phyloP scores from a whole-genome alignment of 176 grass and related monocot genomes.

The Chloris gayana region DNA sequence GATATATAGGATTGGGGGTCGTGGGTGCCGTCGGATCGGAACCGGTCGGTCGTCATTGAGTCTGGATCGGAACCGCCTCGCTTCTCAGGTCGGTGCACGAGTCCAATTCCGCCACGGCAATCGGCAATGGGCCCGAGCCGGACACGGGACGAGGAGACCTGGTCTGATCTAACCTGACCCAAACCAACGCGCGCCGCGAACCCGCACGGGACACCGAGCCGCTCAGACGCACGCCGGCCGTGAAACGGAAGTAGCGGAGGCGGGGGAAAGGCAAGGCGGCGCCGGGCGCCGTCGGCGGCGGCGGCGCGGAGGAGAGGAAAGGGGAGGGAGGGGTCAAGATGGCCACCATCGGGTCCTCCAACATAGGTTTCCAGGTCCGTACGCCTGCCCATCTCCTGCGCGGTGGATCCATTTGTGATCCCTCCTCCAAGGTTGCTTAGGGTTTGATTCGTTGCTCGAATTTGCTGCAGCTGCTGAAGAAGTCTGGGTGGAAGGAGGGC shows the following conservation, averaged over 20 bases:
- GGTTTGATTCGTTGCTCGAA: slow-evolving; percentile 41
- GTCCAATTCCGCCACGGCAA: slow-evolving; percentile 18
- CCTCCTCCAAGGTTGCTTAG: slow-evolving; percentile 17
- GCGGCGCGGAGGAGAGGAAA: slow-evolving; percentile 1
- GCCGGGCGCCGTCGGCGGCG: slow-evolving; percentile 7
- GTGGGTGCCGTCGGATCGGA: not conserved
- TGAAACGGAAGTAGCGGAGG: not conserved
- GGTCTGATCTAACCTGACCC: not conserved
- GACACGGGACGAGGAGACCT: not conserved
- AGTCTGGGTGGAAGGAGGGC: slow-evolving; percentile 93
- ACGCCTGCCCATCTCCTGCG: not conserved
- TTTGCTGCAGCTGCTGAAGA: slow-evolving; percentile 77
- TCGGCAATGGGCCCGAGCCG: not conserved
- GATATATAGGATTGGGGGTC: not conserved
- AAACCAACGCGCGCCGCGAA: not conserved
- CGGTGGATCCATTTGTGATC: not conserved
- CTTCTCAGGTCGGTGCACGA: slow-evolving; percentile 7
- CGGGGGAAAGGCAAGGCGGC: not conserved
- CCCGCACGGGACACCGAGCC: not conserved
- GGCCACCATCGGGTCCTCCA: slow-evolving; percentile 76
- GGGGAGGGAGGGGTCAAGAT: not conserved
- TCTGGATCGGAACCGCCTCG: slow-evolving; percentile 12
- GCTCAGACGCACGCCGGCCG: not conserved
- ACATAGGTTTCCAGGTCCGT: slow-evolving; percentile 82
- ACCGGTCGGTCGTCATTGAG: not conserved